Conservation (phyloP, 2,329 filamentous ascomycete species). For the Fusarium nematophilum region DNA sequence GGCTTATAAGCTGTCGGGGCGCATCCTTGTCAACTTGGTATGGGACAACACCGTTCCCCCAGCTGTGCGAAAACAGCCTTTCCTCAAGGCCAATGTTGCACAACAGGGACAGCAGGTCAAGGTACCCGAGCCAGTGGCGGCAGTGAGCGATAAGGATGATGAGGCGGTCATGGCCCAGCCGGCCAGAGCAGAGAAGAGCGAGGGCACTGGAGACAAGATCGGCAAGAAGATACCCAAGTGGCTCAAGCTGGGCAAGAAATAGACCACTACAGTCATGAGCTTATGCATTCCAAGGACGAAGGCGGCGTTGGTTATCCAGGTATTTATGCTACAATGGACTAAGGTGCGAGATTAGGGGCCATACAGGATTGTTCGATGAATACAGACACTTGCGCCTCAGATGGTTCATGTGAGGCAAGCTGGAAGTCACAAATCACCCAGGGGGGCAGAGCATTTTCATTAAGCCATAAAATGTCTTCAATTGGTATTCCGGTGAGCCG, state of each 20-base stretch:
- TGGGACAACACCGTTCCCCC: conserved; percentile 76
- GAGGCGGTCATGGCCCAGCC: conserved; percentile 31
- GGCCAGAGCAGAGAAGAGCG: conserved; percentile 50
- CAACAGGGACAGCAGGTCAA: conserved; percentile 74
- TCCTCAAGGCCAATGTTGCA: conserved; percentile 69
- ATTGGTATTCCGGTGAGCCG: conserved; percentile 52
- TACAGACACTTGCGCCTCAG: not conserved
- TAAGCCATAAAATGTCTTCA: conserved; percentile 43
- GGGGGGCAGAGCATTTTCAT: conserved; percentile 34
- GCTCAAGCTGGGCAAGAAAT: conserved; percentile 80
- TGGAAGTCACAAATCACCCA: not conserved
- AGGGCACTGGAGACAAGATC: conserved; percentile 63
- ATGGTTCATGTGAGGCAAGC: not conserved
- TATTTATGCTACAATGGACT: not conserved
- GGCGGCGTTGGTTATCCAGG: conserved; percentile 26
- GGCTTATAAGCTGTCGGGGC: conserved; percentile 75
- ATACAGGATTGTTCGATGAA: not conserved
- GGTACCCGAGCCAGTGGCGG: conserved; percentile 66
- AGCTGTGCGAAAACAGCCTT: conserved; percentile 64
- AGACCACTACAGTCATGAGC: not conserved
- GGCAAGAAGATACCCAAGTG: conserved; percentile 82
- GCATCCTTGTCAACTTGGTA: conserved; percentile 79
- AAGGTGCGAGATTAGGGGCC: too few species aligned
- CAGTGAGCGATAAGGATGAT: conserved; percentile 53
- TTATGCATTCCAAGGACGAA: conserved; percentile 15